Conservation (phyloP, 140 eudicot genomes). For the Erigeron philadelphicus region DNA sequence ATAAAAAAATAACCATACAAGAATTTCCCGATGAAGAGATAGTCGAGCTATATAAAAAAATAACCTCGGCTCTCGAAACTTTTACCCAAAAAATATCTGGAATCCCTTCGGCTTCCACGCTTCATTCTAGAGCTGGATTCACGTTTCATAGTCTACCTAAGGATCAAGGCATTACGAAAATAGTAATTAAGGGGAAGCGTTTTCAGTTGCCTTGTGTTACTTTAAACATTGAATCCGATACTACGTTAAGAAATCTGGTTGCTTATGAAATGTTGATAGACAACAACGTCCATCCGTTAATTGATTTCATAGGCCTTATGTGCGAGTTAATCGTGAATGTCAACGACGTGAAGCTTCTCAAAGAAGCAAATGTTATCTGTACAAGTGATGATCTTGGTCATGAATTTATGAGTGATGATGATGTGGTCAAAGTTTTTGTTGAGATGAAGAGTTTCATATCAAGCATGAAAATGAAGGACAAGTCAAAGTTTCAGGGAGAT, state of each 20-base stretch:
- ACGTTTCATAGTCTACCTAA: background rate
- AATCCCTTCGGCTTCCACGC: conserved; percentile 15
- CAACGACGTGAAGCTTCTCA: conserved; percentile 30
- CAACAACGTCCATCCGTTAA: background rate
- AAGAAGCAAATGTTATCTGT: conserved; percentile 14
- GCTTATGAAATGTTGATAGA: conserved; percentile 28
- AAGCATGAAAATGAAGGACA: background rate
- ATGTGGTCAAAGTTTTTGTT: conserved; percentile 31
- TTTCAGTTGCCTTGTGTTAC: conserved; percentile 26
- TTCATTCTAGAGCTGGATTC: background rate
- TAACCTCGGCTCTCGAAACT: background rate
- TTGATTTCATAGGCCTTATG: conserved; percentile 35
- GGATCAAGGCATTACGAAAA: conserved; percentile 1
- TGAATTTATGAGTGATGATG: conserved; percentile 11
- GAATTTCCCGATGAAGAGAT: background rate
- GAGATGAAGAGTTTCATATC: conserved; percentile 18
- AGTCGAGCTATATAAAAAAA: background rate
- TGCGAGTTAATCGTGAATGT: conserved; percentile 30
- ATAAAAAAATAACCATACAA: too few relatives aligned
- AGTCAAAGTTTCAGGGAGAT: background rate
- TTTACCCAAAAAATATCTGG: background rate
- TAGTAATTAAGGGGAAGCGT: background rate
- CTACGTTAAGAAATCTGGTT: conserved; percentile 35
- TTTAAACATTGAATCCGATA: conserved; percentile 29
- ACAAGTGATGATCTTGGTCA: conserved; percentile 11